Base-by-base conservation (phyloP, 139 green algal species). In the Penium margaritaceum region DNA sequence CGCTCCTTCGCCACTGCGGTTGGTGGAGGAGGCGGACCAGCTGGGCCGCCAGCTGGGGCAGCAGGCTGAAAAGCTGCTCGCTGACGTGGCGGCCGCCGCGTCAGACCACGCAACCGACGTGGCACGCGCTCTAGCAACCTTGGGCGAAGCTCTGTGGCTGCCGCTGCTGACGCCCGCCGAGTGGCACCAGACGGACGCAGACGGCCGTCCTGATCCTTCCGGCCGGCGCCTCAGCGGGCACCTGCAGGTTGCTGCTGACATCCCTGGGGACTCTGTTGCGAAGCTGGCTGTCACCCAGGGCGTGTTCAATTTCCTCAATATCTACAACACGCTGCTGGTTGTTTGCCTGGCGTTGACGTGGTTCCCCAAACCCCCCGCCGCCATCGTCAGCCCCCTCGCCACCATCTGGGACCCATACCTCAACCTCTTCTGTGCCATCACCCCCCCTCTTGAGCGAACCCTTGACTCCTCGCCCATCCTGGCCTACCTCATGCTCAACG, bases 391-490 rank as follows among this genome's bases (percentile, higher is more conserved):
- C 38, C 92, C 92, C 1, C 81, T 96, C 17, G 85, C 75, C 63
- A 96, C 91, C 3, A 63, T 96, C 5, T 91, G 85, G 72, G 91
- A 97, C 81, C 91, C 91, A 14, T 96, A 96, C 83, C n/a, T 99
- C 3, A 96, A 96, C 84, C 83, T 98, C n/a, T 99, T 99, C 87
- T 72, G 94, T 9, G 94, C 94, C 35, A 87, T 98, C 60, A 96
- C 98, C 57, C 94, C 94, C 0, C 94, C 94, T 0, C 63, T 98
- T 1, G 95, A 91, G 2, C 89, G 89, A 32, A 67, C 71, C 32
- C 81, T 98, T 35, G 94, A 98, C 83, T n/a, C n/a, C n/a, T n/a
- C n/a, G n/a, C n/a, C n/a, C n/a, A n/a, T 99, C 78, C 85, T 98
- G 71, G 94, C 94, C 5, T 98, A 98, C 68, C 79, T 98, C 12